Evolutionary conservation across 75 land plant species (phyloP), one percentile per base, ranked within the genome.

Genomic region (Picea glauca): DNA sequence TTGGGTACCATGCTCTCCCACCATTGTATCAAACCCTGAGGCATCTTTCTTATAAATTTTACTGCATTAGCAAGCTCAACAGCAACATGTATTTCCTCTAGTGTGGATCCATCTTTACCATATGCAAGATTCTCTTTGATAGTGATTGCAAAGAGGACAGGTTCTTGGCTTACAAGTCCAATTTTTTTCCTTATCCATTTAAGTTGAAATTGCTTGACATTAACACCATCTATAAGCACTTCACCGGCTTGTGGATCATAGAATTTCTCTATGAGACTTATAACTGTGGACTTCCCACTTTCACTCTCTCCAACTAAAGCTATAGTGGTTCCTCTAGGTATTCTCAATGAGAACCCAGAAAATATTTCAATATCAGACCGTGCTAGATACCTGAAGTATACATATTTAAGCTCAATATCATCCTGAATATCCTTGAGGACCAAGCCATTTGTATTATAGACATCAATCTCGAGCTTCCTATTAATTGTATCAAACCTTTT

Each of bases 131-230:
- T 90, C 50, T 83, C 92, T 62, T 75, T 81, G 21, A 90, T 90
- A 2, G 85, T 77, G 13, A 87, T 85, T 32, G 89, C 89, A 78
- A 90, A 90, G 14, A 90, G 84, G 12, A 81, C 78, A 14, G 89
- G 89, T 67, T 90, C 92, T 77, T 90, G 92, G 64, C 81, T 87
- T 2, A 90, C 92, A n/a, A 90, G 80, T 18, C 92, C 89, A 58
- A 90, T 85, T 46, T 85, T 85, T 1, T 80, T 54, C 68, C 92
- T 80, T 50, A 90, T 74, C 89, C 89, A 87, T 60, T 87, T 78
- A 17, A 85, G 67, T 23, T 87, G 80, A 60, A 90, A 77, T 46
- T 58, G 76, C 58, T 58, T 79, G 57, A 84, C 75, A 74, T 82
- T 85, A 5, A 57, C 30, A 31, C 90, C 86, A 70, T 88, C 90